Percentiles rank a stretch among this genome's conserved stretches.
These are phyloP conservation scores for Suillus sp. DNA, from an alignment of 768 basidiomycete species.

Conservation along the genomic window DNA sequence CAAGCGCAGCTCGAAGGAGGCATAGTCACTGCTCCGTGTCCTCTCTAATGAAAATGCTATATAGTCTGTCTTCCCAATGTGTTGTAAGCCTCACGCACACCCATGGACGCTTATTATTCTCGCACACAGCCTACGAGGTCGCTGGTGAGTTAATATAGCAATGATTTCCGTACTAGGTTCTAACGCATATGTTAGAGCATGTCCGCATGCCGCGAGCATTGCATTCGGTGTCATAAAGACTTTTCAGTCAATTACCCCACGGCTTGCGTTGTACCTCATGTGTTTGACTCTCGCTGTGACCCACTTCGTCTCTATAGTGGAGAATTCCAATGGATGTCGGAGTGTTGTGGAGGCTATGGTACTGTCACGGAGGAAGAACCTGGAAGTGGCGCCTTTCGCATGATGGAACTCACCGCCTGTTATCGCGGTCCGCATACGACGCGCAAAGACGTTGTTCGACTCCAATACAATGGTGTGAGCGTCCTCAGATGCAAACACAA, in stretches of 20 bases:
- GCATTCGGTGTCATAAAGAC: slow-evolving; percentile 3
- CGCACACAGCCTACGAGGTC: slow-evolving; percentile 1
- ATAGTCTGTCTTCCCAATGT: slow-evolving; percentile 1
- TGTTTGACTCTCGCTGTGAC: slow-evolving; percentile 1
- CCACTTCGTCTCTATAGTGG: slow-evolving; percentile 7
- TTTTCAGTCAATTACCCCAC: slow-evolving; percentile 1
- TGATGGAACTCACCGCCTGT: slow-evolving; percentile 6
- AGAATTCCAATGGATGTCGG: slow-evolving; percentile 8
- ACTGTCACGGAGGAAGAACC: slow-evolving; percentile 6
- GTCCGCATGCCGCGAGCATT: not conserved
- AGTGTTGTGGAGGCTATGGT: slow-evolving; percentile 5
- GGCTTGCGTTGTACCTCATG: slow-evolving; percentile 1
- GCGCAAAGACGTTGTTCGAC: not conserved
- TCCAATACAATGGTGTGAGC: slow-evolving; percentile 4
- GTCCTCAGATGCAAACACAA: slow-evolving; percentile 1
- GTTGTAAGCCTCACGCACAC: not conserved
- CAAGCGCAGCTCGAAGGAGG: not conserved
- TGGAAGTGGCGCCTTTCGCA: slow-evolving; percentile 2
- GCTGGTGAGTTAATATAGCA: not conserved
- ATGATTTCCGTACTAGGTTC: not conserved
- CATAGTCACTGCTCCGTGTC: not conserved
- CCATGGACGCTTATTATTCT: not conserved
- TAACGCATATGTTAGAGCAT: not conserved
- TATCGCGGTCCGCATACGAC: slow-evolving; percentile 2
- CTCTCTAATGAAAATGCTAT: not conserved